Percentiles rank a stretch among this genome's conserved stretches.
phyloP scores from a whole-genome alignment of 2,329 filamentous ascomycete genomes.

The Zarea fungicola region DNA sequence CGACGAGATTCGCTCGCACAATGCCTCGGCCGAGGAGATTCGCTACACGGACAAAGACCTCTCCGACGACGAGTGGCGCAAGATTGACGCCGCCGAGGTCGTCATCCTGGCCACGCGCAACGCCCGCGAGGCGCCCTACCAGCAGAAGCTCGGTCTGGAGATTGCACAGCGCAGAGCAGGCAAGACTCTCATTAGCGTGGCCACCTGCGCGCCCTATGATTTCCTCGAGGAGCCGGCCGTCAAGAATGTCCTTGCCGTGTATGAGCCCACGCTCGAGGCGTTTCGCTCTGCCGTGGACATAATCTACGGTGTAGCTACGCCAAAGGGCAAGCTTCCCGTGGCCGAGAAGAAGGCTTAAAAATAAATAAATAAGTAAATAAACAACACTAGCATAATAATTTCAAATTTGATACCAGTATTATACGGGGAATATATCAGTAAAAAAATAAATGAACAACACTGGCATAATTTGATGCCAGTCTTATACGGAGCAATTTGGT shows the following conservation, averaged over 20 bases:
- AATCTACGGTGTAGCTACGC: conserved; percentile 16
- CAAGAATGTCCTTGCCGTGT: conserved; percentile 20
- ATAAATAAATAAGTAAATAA: neutral
- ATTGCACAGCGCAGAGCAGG: conserved; percentile 15
- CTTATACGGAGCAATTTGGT: too few species aligned
- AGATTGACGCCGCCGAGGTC: conserved; percentile 18
- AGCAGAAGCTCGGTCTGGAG: conserved; percentile 18
- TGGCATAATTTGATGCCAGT: too few species aligned
- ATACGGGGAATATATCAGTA: too few species aligned
- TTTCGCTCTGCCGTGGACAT: conserved; percentile 19
- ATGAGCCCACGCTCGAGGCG: conserved; percentile 23
- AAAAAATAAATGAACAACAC: too few species aligned
- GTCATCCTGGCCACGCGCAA: conserved; percentile 23
- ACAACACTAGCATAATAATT: too few species aligned
- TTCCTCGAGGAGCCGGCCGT: conserved; percentile 20
- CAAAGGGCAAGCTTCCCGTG: conserved; percentile 18
- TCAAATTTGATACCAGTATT: too few species aligned
- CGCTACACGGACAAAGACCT: conserved; percentile 19
- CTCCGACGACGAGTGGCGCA: conserved; percentile 16
- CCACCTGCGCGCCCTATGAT: conserved; percentile 23
- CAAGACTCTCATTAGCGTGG: conserved; percentile 17
- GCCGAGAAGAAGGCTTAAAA: neutral
- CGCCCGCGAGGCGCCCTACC: conserved; percentile 21
- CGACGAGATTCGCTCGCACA: conserved; percentile 17
- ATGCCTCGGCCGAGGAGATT: conserved; percentile 15